Evolutionary conservation across 352 stramenopile species (phyloP), one percentile per base, ranked within the genome.

Genomic region (Phytopythium montanum): DNA sequence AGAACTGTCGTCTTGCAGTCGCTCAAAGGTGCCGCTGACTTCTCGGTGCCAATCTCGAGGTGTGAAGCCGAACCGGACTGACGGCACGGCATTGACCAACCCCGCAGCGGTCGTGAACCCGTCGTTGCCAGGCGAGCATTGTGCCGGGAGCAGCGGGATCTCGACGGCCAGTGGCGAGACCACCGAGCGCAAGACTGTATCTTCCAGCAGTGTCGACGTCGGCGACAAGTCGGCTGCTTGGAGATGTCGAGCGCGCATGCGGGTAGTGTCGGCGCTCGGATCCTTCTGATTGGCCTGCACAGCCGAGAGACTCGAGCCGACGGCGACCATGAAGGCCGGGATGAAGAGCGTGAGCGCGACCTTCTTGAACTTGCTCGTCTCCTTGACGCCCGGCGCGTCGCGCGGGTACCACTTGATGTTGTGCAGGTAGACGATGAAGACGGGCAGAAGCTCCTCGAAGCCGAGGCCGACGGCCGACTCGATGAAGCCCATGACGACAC

Each of bases 341-440:
- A 85, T 77, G 59, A 85, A 87, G 34, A 87, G 74, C 51, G 72
- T 77, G 31, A 87, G 72, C 23, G 66, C 64, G n/a, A 74, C 70
- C 58, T 82, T 81, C 65, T 87, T 87, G 60, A 74, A 65, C 61
- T 84, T 84, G 64, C 68, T 72, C 41, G 74, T 69, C 53, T 67
- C 68, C 57, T 78, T 78, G 16, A 65, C 72, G 3, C 64, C 72
- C 23, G 75, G 75, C 45, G 81, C 73, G 44, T 87, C 75, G 14
- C 65, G 58, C 9, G 66, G 68, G 28, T 74, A 85, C 77, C 77
- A 87, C 54, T 76, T 66, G 39, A 83, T 50, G 52, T 87, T 87
- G 60, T 87, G 77, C 45, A 85, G 60, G 49, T 87, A 87, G 25
- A 87, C 77, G 42, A 81, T 72, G 50, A 83, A 87, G 12, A 84